These are phyloP conservation scores for Pyricularia pennisetigena DNA, from an alignment of 2,329 filamentous ascomycete species.

Conservation along the genomic window DNA sequence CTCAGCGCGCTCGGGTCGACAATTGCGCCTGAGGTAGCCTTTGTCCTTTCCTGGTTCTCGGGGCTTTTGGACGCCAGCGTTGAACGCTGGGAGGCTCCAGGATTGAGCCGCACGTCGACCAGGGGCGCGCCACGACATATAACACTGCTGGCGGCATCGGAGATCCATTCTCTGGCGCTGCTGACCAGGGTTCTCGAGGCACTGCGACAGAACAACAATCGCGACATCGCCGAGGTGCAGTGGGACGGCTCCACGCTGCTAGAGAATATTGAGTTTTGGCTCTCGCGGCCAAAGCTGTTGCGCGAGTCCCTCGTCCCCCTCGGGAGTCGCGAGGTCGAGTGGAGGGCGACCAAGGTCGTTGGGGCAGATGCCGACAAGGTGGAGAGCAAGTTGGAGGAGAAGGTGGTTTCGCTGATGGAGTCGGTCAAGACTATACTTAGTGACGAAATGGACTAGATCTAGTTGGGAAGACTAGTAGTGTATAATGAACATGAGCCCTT, in stretches of 20 bases:
- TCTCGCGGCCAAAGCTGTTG: slow-evolving; percentile 59
- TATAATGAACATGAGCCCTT: not conserved
- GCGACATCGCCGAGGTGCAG: slow-evolving; percentile 61
- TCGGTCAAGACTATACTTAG: slow-evolving; percentile 45
- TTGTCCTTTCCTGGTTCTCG: slow-evolving; percentile 84
- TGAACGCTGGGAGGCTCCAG: slow-evolving; percentile 57
- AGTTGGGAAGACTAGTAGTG: not conserved
- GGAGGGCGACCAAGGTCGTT: slow-evolving; percentile 32
- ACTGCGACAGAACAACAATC: slow-evolving; percentile 56
- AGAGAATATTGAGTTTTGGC: slow-evolving; percentile 77
- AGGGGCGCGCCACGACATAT: slow-evolving; percentile 50
- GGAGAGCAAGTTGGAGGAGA: slow-evolving; percentile 64
- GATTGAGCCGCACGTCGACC: slow-evolving; percentile 34
- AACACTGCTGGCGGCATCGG: slow-evolving; percentile 62
- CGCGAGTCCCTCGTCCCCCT: slow-evolving; percentile 65
- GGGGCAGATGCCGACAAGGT: slow-evolving; percentile 25
- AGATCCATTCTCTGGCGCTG: slow-evolving; percentile 70
- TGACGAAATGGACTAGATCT: slow-evolving; percentile 36
- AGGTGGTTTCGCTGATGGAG: slow-evolving; percentile 60
- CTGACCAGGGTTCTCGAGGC: slow-evolving; percentile 63
- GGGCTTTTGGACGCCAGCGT: slow-evolving; percentile 65
- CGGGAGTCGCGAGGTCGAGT: slow-evolving; percentile 61
- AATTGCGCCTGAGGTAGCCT: slow-evolving; percentile 73
- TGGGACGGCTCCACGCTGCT: slow-evolving; percentile 66
- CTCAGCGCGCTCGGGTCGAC: slow-evolving; percentile 72